A percentile compares a stretch with the other conserved stretches of the same genome.
Evolutionary conservation across 495 filamentous ascomycete species (phyloP).

Genomic region (Tuber calosporum): DNA sequence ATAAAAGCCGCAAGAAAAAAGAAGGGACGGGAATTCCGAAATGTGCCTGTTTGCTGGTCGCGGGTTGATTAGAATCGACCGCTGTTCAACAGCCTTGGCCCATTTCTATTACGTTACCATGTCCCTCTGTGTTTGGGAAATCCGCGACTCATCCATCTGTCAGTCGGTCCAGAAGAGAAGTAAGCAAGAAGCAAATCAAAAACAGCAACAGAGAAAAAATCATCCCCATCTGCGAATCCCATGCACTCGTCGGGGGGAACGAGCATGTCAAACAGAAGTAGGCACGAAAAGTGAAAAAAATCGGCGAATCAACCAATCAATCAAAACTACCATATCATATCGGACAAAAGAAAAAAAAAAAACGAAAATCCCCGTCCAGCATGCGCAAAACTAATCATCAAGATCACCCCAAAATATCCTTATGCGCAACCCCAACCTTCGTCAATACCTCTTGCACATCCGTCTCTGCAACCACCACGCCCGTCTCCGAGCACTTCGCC

Average conservation of each 20-base stretch:
- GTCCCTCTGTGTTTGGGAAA: background rate
- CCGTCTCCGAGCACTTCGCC: constrained; percentile 87
- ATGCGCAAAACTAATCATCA: background rate
- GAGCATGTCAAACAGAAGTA: constrained; percentile 1
- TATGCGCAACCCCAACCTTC: constrained; percentile 41
- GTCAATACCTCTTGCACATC: constrained; percentile 79
- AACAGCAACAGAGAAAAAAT: background rate
- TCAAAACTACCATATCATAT: constrained; percentile 6
- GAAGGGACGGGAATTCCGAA: background rate
- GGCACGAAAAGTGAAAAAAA: background rate
- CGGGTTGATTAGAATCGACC: background rate
- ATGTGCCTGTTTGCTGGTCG: background rate
- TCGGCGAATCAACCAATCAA: background rate
- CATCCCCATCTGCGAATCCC: background rate
- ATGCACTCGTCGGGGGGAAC: background rate
- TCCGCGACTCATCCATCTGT: background rate
- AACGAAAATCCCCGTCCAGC: background rate
- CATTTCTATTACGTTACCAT: background rate
- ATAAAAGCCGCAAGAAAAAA: background rate
- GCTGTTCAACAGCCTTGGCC: background rate
- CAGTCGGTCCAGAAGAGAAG: background rate
- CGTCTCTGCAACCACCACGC: constrained; percentile 82
- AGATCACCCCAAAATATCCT: constrained; percentile 14
- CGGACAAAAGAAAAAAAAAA: background rate
- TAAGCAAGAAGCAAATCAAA: background rate